Evolutionary conservation across 805 yeast genomes (phyloP), one percentile per base, ranked within the genome.

Genomic region (Saccharomyces cerevisiae): DNA sequence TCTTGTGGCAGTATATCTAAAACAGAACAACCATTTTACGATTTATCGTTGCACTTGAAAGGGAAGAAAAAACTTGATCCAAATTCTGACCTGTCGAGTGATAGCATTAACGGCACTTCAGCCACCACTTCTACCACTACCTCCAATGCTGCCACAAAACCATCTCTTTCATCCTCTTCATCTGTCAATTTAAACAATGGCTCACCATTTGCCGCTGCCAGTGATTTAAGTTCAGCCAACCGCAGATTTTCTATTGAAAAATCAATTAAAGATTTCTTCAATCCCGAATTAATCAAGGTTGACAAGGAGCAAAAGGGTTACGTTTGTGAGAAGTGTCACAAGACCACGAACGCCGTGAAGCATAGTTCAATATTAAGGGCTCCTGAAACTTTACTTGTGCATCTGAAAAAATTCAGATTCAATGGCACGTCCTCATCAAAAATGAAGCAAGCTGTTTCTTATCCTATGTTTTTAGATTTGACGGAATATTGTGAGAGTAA

Each of bases 11-110:
- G 87, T 61, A 81, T 87, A 22, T 87, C 96, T 13, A 82, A 82
- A 51, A 94, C 99, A 6, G 83, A 84, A 59, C 99, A 94, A 71
- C 97, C 94, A 64, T 87, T 94, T 64, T 91, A 91, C 68, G 99
- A 94, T 72, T 75, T 94, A 54, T 87, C 96, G 6, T 77, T 94
- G 50, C 91, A 94, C 50, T 76, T 94, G 58, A 81, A 81, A 50
- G 76, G 77, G 50, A 71, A 70, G 58, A 80, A 74, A 60, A 81
- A 73, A 61, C 74, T 74, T 49, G 60, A 69, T 36, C 64, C 70
- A 55, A 60, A 67, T 32, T 53, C 54, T 41, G 55, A 41, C 24
- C 52, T 52, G 31, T 55, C 43, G 43, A 27, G 28, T 29, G 49
- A 27, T 27, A 51, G 52, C 31, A 49, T 51, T 41, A 48, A 43